Evolutionary conservation across 495 filamentous ascomycete species (phyloP), one percentile per base, ranked within the genome.

Genomic region (Trichoderma erinaceum): DNA sequence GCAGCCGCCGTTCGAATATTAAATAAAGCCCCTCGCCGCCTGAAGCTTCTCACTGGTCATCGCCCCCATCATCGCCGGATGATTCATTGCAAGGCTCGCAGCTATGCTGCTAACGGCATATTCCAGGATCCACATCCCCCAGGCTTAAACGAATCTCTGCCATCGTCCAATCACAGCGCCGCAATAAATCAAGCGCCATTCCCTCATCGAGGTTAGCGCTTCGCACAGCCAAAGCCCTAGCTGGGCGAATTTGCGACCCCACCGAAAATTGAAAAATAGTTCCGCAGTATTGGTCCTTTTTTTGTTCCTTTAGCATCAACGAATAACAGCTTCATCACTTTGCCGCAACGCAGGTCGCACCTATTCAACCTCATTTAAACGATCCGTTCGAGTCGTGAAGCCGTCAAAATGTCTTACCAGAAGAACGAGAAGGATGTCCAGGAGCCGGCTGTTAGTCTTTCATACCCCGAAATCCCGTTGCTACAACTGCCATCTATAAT

Each of bases 371-470:
- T 23, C 29, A 13, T 35, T 7, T 13, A 29, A 29, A 29, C 56
- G 56, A 61, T 61, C 80, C 77, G 80, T 85, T 85, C 86, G 86
- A 88, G 88, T 89, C 87, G 78, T 89, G 86, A 88, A 83, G 86
- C 64, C 68, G 68, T 63, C 85, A 92, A 84, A 70, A 96, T 96
- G 92, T 95, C 92, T 80, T 97, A 91, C 89, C 87, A 96, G 81
- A 97, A 97, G 84, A 83, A 86, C 75, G 93, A 97, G 83, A 97
- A 97, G 87, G 92, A 95, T 77, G 77, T 73, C 78, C 79, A 74
- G 78, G 76, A 29, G 78, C 79, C 73, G 76, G 74, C 70, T 67
- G 77, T 76, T 58, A 38, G 68, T 50, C 63, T 10, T 66, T 63
- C 8, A 69, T 38, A 41, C 8, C 65, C 41, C 29, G 29, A 23